Percentiles rank a stretch among this genome's conserved stretches.
Conservation (phyloP, 202 grass and related monocot genomes). For the Eragrostis tef region DNA sequence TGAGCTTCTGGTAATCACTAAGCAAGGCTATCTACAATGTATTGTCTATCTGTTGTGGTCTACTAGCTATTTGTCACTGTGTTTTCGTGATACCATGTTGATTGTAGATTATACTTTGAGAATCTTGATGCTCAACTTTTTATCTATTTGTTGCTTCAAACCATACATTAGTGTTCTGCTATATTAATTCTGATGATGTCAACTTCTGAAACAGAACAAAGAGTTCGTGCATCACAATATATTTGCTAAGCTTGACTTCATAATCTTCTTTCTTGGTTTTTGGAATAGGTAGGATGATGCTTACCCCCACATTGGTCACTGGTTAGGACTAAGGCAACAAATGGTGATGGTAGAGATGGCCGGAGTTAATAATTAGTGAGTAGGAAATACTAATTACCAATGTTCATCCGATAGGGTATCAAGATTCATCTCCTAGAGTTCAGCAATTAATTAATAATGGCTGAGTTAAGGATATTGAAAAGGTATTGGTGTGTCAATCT, state of each 20-base stretch:
- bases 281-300: background rate
- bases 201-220: background rate
- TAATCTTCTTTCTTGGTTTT: constrained; percentile 13
- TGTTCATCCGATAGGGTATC: constrained; percentile 1
- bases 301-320: background rate
- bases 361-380: too few species aligned
- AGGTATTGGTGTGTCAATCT: background rate
- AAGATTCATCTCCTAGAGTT: background rate
- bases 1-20: constrained; percentile 76
- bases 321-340: background rate
- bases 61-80: constrained; percentile 1
- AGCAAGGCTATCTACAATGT: constrained; percentile 35
- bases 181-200: background rate
- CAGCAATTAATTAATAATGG: background rate
- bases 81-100: constrained; percentile 10
- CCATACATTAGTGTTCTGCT: background rate
- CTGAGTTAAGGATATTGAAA: background rate
- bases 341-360: background rate
- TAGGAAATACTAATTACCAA: background rate
- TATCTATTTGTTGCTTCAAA: constrained; percentile 8
- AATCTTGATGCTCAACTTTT: background rate
- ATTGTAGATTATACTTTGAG: constrained; percentile 12
- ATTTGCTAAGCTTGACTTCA: background rate
- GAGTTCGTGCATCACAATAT: background rate
- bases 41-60: constrained; percentile 27